Evolutionary conservation across 257 asterid species (phyloP), one percentile per base, ranked within the genome.

Genomic region (Plectranthus barbatus): DNA sequence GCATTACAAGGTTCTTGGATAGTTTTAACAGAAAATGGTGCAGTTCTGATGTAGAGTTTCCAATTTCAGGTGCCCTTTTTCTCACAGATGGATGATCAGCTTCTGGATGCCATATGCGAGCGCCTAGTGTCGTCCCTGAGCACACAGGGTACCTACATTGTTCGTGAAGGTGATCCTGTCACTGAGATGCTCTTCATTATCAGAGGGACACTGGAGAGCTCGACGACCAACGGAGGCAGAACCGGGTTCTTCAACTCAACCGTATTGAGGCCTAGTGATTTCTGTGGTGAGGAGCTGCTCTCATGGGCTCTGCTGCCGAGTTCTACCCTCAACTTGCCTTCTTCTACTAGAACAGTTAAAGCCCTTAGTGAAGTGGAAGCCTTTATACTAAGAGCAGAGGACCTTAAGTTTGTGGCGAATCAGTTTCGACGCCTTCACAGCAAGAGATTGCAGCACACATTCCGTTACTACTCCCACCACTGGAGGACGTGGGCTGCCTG

Each of bases 401-500:
- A 90, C 68, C 94, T 90, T 23, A 87, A 83, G 70, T 90, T 90
- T 15, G 97, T 90, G 2, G 94, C 97, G 0, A 82, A 84, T 66
- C 95, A 90, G 50, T 90, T 87, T 46, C 80, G 97, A 44, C 90
- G 97, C 1, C 85, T 90, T 12, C 95, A 90, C 36, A 90, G 97
- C 77, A 90, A 83, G 80, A 85, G 81, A 71, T 51, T 87, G 56
- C 97, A 85, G 69, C 95, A 87, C 64, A 87, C 95, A 0, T 87
- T 90, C 60, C 77, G 90, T 34, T 83, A 83, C 61, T 84, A 86
- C 72, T 88, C 96, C 14, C 92, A 88, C 69, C 95, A 88, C 52
- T 88, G 96, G 96, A 76, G 95, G 69, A 76, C 95, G 0, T 88
- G 96, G 96, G 90, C 96, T 11, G 86, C 90, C 9, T 88, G 96